Evolutionary conservation across 2,329 filamentous ascomycete genomes (phyloP).

Genomic region (Ophiostoma tasmaniense): DNA sequence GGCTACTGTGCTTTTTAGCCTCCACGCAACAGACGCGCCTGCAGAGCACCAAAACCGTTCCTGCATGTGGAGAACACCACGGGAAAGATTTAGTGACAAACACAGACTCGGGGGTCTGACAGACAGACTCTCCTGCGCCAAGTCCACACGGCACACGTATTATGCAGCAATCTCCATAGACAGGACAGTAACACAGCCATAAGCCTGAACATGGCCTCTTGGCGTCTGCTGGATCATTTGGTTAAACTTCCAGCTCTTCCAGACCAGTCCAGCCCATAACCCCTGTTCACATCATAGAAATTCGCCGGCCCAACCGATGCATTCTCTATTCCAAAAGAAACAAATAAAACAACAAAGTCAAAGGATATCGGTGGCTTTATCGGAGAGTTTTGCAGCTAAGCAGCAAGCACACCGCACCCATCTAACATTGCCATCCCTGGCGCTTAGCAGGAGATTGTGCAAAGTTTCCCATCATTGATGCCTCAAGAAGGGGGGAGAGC

Average conservation of each 20-base stretch:
- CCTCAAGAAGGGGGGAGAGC: background rate
- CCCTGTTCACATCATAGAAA: background rate
- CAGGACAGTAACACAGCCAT: too few relatives aligned
- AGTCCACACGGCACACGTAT: too few relatives aligned
- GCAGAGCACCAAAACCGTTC: background rate
- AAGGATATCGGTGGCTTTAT: background rate
- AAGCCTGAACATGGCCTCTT: background rate
- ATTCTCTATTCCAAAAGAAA: background rate
- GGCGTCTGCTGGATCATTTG: background rate
- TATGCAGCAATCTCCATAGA: too few relatives aligned
- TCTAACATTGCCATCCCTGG: too few relatives aligned
- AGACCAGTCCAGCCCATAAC: background rate
- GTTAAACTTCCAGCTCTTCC: background rate
- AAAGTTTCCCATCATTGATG: background rate
- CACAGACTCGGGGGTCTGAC: background rate
- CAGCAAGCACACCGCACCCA: background rate
- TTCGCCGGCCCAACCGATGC: background rate
- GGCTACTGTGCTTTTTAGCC: background rate
- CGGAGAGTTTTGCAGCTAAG: background rate
- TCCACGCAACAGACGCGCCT: background rate
- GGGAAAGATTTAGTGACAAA: background rate
- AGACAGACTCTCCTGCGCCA: too few relatives aligned
- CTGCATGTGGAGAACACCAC: background rate
- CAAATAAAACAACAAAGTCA: background rate
- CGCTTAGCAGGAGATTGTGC: too few relatives aligned